phyloP scores from a whole-genome alignment of 176 grass and related monocot species.

The Carex littledalei region DNA sequence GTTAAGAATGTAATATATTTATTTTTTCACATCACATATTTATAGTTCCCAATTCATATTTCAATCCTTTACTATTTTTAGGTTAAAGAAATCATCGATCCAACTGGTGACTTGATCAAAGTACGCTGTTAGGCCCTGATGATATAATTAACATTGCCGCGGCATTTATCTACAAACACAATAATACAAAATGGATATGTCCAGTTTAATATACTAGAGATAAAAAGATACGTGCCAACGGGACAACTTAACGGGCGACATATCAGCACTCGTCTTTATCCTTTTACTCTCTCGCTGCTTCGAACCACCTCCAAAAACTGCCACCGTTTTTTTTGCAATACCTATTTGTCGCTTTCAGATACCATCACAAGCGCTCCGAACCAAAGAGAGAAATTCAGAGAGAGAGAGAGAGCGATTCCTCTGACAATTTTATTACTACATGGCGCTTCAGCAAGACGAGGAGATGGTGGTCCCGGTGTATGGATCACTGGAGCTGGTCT shows the following conservation, averaged over 20 bases:
- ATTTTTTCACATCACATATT: neutral
- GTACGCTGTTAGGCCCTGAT: neutral
- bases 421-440: neutral
- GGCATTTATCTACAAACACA: neutral
- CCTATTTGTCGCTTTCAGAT: neutral
- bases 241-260: neutral
- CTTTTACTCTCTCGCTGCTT: neutral
- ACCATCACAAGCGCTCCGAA: neutral
- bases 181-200: neutral
- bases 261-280: conserved; percentile 8
- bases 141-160: no score
- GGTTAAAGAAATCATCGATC: neutral
- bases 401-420: neutral
- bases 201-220: conserved; percentile 2
- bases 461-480: conserved; percentile 53
- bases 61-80: neutral
- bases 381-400: neutral
- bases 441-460: conserved; percentile 26
- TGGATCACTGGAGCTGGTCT: conserved; percentile 60
- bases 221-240: neutral
- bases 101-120: neutral
- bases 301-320: neutral
- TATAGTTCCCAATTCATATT: neutral
- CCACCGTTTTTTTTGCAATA: neutral
- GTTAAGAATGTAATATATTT: neutral